Percentiles rank a stretch among this genome's conserved stretches.
phyloP scores from a whole-genome alignment of 805 yeast species.

The Nakazawaea molendinolei region DNA sequence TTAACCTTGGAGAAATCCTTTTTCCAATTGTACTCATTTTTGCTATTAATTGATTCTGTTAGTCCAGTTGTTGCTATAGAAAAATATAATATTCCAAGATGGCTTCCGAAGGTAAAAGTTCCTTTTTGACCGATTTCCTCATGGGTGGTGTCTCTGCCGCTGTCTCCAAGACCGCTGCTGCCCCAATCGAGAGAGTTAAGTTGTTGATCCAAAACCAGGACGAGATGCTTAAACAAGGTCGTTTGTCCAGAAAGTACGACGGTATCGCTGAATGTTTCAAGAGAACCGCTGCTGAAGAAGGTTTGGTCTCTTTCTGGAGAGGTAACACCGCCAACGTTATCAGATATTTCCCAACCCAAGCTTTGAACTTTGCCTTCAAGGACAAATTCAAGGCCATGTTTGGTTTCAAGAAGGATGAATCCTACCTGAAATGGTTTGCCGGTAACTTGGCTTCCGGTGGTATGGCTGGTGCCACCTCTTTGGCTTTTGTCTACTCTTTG shows the following conservation, averaged over 20 bases:
- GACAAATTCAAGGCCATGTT: slow-evolving; percentile 93
- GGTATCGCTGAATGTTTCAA: slow-evolving; percentile 93
- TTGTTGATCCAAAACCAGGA: slow-evolving; percentile 95
- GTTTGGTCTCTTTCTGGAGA: slow-evolving; percentile 94
- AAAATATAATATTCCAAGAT: slow-evolving; percentile 18
- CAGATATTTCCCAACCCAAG: slow-evolving; percentile 99
- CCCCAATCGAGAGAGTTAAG: slow-evolving; percentile 97
- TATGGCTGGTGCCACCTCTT: slow-evolving; percentile 95
- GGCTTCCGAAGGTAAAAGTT: slow-evolving; percentile 33
- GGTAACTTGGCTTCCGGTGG: slow-evolving; percentile 99
- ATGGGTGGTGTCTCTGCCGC: slow-evolving; percentile 99
- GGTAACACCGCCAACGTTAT: slow-evolving; percentile 99
- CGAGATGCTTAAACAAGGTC: slow-evolving; percentile 97
- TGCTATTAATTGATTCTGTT: too few relatives aligned
- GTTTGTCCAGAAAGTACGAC: slow-evolving; percentile 76
- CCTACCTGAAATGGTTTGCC: slow-evolving; percentile 90
- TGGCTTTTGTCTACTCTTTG: slow-evolving; percentile 90
- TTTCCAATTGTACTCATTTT: too few relatives aligned
- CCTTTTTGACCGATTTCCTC: slow-evolving; percentile 62
- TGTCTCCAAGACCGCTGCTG: slow-evolving; percentile 95
- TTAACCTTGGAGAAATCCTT: too few relatives aligned
- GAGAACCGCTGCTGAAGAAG: slow-evolving; percentile 92
- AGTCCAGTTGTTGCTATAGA: too few relatives aligned
- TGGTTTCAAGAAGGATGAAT: slow-evolving; percentile 95
- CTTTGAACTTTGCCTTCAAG: slow-evolving; percentile 97